Conservation (phyloP, 1,284 basidiomycete species). For the Lignosus rhinocerotis region DNA sequence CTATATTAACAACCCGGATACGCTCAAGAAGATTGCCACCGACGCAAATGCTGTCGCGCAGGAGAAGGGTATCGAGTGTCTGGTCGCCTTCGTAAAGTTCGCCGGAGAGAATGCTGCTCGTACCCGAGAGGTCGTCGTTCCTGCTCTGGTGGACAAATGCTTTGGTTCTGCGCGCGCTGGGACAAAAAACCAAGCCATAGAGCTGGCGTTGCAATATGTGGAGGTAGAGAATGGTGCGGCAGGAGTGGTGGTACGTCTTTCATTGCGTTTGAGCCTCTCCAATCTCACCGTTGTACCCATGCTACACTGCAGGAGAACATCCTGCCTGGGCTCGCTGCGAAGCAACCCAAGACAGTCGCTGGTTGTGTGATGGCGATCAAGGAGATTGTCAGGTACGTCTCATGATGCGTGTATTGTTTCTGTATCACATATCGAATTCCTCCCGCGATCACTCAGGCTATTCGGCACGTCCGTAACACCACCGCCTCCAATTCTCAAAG, state of each 20-base stretch:
- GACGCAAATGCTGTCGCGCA: conserved; percentile 98
- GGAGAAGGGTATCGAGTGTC: conserved; percentile 92
- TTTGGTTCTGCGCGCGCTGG: conserved; percentile 89
- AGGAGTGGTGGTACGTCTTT: conserved; percentile 79
- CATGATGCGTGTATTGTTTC: background rate
- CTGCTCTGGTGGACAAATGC: conserved; percentile 94
- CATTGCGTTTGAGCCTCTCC: conserved; percentile 16
- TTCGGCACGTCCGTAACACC: conserved; percentile 85
- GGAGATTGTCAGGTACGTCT: conserved; percentile 67
- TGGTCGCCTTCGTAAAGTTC: conserved; percentile 85
- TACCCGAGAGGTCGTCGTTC: conserved; percentile 81
- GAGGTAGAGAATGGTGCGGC: conserved; percentile 92
- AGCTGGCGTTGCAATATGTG: conserved; percentile 87
- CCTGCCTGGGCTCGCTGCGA: conserved; percentile 83
- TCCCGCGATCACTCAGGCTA: conserved; percentile 43
- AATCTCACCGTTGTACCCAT: conserved; percentile 29
- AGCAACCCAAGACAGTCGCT: conserved; percentile 94
- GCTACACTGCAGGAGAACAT: conserved; percentile 67
- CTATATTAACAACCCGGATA: conserved; percentile 76
- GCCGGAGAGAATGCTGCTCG: conserved; percentile 87
- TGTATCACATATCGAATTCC: background rate
- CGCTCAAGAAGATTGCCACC: conserved; percentile 84
- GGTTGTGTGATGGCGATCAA: conserved; percentile 80
- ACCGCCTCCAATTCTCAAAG: conserved; percentile 81
- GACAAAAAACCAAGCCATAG: conserved; percentile 89